Percentiles rank a stretch among this genome's conserved stretches.
Evolutionary conservation across 257 asterid species (phyloP).

Genomic region (Lithospermum erythrorhizon): DNA sequence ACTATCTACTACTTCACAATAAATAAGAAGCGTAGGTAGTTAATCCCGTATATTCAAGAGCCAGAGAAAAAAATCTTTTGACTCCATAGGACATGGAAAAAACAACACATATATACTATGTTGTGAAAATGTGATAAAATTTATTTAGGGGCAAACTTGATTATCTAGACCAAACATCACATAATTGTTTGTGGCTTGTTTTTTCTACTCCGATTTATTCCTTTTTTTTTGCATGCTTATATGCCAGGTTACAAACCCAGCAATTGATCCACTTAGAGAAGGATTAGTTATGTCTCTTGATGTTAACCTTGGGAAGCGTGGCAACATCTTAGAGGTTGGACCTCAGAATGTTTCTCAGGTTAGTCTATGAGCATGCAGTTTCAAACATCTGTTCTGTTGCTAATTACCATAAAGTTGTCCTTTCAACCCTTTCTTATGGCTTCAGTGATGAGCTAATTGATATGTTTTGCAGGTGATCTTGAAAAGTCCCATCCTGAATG

Average conservation of each 20-base stretch:
- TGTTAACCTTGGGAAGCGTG: slow-evolving; percentile 91
- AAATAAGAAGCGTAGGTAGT: no score
- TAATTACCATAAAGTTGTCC: neutral
- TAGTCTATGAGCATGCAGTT: slow-evolving; percentile 8
- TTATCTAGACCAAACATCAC: neutral
- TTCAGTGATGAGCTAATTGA: slow-evolving; percentile 7
- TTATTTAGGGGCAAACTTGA: no score
- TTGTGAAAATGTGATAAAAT: no score
- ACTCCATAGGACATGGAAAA: no score
- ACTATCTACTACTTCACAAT: no score
- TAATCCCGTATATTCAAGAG: no score
- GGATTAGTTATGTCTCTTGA: slow-evolving; percentile 99
- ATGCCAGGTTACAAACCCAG: slow-evolving; percentile 94
- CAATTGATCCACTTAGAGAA: slow-evolving; percentile 98
- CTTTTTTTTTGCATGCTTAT: slow-evolving; percentile 9
- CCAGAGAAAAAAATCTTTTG: no score
- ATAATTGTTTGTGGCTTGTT: neutral
- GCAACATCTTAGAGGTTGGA: slow-evolving; percentile 90
- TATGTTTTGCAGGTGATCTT: slow-evolving; percentile 52
- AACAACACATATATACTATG: no score
- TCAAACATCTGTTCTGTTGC: neutral
- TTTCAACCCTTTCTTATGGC: slow-evolving; percentile 9
- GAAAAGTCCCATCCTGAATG: slow-evolving; percentile 85
- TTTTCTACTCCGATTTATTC: neutral
- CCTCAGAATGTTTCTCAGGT: slow-evolving; percentile 98